These are phyloP conservation scores for Phytopythium mirpurense DNA, from an alignment of 352 stramenopile genomes.

Conservation along the genomic window DNA sequence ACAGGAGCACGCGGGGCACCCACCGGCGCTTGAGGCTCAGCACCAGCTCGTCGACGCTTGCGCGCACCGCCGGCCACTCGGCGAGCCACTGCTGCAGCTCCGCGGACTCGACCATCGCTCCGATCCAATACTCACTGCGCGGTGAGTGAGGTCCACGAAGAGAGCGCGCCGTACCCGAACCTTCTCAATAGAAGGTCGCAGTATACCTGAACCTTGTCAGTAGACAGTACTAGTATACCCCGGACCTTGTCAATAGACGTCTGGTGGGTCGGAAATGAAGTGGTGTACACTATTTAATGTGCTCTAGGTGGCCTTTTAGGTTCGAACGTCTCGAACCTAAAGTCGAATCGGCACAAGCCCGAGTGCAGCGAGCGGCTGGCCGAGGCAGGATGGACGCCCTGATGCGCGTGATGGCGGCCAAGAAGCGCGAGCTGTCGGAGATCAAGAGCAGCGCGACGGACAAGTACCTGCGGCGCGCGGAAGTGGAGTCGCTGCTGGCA, in stretches of 20 bases:
- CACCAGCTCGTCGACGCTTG: conserved; percentile 65
- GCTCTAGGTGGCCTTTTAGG: background rate
- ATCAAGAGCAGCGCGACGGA: conserved; percentile 39
- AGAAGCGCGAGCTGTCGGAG: conserved; percentile 71
- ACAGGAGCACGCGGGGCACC: conserved; percentile 2
- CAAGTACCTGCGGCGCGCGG: conserved; percentile 75
- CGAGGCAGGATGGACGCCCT: conserved; percentile 60
- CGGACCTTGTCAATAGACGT: too few species aligned
- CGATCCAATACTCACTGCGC: background rate
- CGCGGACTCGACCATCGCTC: conserved; percentile 8
- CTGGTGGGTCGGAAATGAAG: background rate
- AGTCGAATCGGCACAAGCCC: background rate
- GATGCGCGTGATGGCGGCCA: conserved; percentile 67
- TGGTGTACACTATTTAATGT: background rate
- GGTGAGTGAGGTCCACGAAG: background rate
- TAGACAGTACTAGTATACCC: too few species aligned
- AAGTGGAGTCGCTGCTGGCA: conserved; percentile 63
- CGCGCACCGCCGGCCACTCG: conserved; percentile 69
- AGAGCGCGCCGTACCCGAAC: background rate
- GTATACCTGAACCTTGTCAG: too few species aligned
- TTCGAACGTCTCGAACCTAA: too few species aligned
- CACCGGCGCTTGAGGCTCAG: conserved; percentile 77
- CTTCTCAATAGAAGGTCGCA: background rate
- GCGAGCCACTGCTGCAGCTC: conserved; percentile 69
- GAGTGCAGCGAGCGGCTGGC: background rate